These are phyloP conservation scores for Taxawa tesnikishii DNA, from an alignment of 2,329 filamentous ascomycete genomes.

Conservation along the genomic window DNA sequence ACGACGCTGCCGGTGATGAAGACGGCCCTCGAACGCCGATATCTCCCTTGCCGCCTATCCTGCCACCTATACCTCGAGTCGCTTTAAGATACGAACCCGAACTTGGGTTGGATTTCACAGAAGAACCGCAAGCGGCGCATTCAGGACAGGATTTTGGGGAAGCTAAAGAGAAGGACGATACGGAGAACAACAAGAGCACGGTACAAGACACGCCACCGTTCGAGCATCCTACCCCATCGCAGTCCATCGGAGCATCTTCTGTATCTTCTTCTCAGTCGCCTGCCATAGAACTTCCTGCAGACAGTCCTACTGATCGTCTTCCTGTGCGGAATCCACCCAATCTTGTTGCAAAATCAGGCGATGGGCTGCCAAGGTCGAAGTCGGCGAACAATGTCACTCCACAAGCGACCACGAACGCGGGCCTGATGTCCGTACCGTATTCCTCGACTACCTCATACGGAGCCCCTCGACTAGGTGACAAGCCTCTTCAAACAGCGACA, in stretches of 20 bases:
- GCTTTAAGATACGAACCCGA: slow-evolving; percentile 9
- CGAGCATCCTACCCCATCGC: neutral
- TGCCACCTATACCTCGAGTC: slow-evolving; percentile 28
- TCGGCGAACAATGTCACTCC: neutral
- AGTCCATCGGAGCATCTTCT: neutral
- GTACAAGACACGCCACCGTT: neutral
- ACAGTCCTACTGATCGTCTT: neutral
- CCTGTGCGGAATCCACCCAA: neutral
- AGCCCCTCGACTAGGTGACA: slow-evolving; percentile 8
- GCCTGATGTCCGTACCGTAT: slow-evolving; percentile 9
- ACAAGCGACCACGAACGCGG: neutral
- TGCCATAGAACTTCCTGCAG: neutral
- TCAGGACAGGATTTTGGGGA: too few relatives aligned
- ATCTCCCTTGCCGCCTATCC: slow-evolving; percentile 28
- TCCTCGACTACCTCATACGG: slow-evolving; percentile 6
- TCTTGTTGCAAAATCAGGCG: neutral
- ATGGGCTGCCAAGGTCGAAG: neutral
- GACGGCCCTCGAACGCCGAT: too few relatives aligned
- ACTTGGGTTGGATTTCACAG: neutral
- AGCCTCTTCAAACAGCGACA: slow-evolving; percentile 7
- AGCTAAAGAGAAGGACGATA: neutral
- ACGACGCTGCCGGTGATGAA: too few relatives aligned
- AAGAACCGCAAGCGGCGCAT: neutral
- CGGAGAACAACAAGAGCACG: neutral
- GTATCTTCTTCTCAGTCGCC: neutral